phyloP scores from a whole-genome alignment of 2,329 filamentous ascomycete genomes.

The Aurifilum marmelostoma region DNA sequence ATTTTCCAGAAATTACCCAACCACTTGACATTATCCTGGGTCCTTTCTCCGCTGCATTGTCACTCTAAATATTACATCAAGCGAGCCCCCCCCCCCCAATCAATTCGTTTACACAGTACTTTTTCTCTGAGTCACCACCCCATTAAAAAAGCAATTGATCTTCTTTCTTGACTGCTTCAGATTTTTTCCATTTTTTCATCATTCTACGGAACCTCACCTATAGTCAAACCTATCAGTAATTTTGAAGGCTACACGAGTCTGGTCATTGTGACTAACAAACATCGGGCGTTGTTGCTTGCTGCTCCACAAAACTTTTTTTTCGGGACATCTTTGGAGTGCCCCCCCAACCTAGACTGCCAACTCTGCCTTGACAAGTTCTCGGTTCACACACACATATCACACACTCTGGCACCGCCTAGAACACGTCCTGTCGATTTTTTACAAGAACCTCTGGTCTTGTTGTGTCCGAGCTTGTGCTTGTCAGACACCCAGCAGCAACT shows the following conservation, averaged over 20 bases:
- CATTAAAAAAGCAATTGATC: neutral
- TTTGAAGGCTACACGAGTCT: constrained; percentile 11
- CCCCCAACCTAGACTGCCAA: neutral
- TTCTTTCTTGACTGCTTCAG: constrained; percentile 4
- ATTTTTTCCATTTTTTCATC: neutral
- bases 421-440: constrained; percentile 4
- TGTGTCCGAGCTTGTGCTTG: constrained; percentile 4
- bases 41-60: neutral
- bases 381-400: neutral
- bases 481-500: constrained; percentile 12
- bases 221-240: no score
- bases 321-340: neutral
- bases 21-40: neutral
- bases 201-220: neutral
- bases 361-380: neutral
- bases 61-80: neutral
- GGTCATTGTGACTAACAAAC: constrained; percentile 22
- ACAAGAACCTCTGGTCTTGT: constrained; percentile 9
- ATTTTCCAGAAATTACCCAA: neutral
- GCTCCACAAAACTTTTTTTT: constrained; percentile 23
- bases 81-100: neutral
- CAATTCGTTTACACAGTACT: neutral
- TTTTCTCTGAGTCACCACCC: constrained; percentile 26
- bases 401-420: constrained; percentile 11
- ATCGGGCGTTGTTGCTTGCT: constrained; percentile 9